Percentiles rank a stretch among this genome's conserved stretches.
Conservation (phyloP, 257 asterid genomes). For the Penstemon barbatus region DNA sequence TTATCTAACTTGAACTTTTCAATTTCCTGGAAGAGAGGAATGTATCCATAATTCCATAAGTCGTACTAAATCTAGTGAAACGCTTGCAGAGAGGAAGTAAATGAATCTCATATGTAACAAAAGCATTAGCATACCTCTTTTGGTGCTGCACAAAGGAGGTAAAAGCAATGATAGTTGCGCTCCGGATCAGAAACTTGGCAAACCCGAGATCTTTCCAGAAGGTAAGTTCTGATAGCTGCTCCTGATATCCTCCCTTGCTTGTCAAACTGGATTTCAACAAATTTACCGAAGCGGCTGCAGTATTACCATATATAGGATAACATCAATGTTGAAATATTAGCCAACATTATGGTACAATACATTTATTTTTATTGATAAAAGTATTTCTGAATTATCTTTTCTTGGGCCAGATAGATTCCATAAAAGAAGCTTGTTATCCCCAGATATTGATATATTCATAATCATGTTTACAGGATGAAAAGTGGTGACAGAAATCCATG, state of each 20-base stretch:
- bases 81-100: conserved; percentile 21
- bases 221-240: conserved; percentile 97
- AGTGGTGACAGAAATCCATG: conserved; percentile 23
- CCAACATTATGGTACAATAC: conserved; percentile 6
- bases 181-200: conserved; percentile 97
- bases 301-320: conserved; percentile 35
- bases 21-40: conserved; percentile 62
- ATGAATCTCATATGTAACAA: conserved; percentile 29
- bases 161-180: conserved; percentile 96
- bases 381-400: conserved; percentile 16
- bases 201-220: conserved; percentile 97
- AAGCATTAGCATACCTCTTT: conserved; percentile 60
- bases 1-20: conserved; percentile 77
- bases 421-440: conserved; percentile 16
- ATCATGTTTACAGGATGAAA: conserved; percentile 2
- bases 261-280: conserved; percentile 98
- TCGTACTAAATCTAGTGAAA: conserved; percentile 11
- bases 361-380: conserved; percentile 10
- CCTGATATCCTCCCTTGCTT: conserved; percentile 98
- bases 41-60: conserved; percentile 6
- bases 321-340: conserved; percentile 24
- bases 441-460: conserved; percentile 14
- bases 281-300: conserved; percentile 97
- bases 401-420: conserved; percentile 15
- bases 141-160: conserved; percentile 97